Conservation (phyloP, 495 filamentous ascomycete species). For the Delitschia confertaspora region DNA sequence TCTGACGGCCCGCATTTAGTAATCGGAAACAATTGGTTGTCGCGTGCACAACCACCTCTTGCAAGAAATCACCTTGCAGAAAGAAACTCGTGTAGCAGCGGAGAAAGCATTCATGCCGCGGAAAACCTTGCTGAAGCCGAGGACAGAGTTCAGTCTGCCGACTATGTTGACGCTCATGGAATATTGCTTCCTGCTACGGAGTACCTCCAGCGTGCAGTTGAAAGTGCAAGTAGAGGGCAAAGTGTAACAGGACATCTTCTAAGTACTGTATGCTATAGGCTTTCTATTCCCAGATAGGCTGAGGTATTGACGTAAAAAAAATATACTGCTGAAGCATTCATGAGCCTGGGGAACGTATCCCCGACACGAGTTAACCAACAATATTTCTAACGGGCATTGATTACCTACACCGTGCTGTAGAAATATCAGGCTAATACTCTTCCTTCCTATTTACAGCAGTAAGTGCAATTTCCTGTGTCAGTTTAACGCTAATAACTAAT, state of each 20-base stretch:
- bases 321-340: constrained; percentile 46
- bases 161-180: constrained; percentile 44
- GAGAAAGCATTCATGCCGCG: constrained; percentile 23
- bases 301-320: neutral
- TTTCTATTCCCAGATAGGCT: neutral
- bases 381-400: constrained; percentile 41
- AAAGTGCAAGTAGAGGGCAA: constrained; percentile 33
- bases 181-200: constrained; percentile 42
- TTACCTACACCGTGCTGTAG: constrained; percentile 39
- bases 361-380: constrained; percentile 35
- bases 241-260: constrained; percentile 37
- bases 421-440: constrained; percentile 38
- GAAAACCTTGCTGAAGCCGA: constrained; percentile 33
- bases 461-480: constrained; percentile 3
- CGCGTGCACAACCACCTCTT: constrained; percentile 42
- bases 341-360: constrained; percentile 46
- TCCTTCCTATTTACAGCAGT: constrained; percentile 41
- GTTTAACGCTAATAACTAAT: neutral
- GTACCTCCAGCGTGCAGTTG: constrained; percentile 41
- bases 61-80: constrained; percentile 42
- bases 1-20: constrained; percentile 27
- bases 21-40: constrained; percentile 43
- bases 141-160: constrained; percentile 32
- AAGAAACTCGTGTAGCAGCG: constrained; percentile 32
- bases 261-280: constrained; percentile 35